A percentile compares a stretch with the other conserved stretches of the same genome.
phyloP scores from a whole-genome alignment of 2,329 filamentous ascomycete species.

The Calonectria pseudoturangicola region DNA sequence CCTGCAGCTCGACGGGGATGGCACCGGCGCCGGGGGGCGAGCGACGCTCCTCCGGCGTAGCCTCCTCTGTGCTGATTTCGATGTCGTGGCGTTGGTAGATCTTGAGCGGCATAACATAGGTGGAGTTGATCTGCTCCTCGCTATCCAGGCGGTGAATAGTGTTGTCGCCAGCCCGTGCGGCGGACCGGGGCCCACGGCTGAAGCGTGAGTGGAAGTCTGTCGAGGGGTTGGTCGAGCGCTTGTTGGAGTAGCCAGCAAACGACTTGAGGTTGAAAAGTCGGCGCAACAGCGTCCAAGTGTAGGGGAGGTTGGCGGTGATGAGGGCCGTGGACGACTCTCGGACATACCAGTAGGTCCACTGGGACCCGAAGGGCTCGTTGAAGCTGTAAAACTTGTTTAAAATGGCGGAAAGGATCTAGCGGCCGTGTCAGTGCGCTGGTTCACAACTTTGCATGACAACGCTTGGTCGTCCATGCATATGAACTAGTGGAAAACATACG shows the following conservation, averaged over 20 bases:
- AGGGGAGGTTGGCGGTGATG: conserved; percentile 65
- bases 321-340: conserved; percentile 66
- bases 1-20: conserved; percentile 46
- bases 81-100: conserved; percentile 62
- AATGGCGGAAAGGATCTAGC: conserved; percentile 68
- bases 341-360: conserved; percentile 66
- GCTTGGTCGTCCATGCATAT: not conserved
- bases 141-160: conserved; percentile 57
- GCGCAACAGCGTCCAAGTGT: conserved; percentile 64
- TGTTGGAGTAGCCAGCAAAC: conserved; percentile 58
- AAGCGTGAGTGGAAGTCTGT: conserved; percentile 54
- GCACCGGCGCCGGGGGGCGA: conserved; percentile 48
- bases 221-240: conserved; percentile 51
- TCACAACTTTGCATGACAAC: not conserved
- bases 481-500: conserved; percentile 56
- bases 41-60: conserved; percentile 47
- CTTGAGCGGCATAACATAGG: conserved; percentile 58
- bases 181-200: conserved; percentile 52
- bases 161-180: conserved; percentile 49
- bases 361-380: conserved; percentile 59
- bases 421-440: conserved; percentile 30
- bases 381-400: conserved; percentile 68
- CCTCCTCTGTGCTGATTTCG: conserved; percentile 53
- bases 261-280: conserved; percentile 60
- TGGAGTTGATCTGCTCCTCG: conserved; percentile 61